phyloP scores from a whole-genome alignment of 257 asterid genomes.

The Fraxinus quadrangulata region DNA sequence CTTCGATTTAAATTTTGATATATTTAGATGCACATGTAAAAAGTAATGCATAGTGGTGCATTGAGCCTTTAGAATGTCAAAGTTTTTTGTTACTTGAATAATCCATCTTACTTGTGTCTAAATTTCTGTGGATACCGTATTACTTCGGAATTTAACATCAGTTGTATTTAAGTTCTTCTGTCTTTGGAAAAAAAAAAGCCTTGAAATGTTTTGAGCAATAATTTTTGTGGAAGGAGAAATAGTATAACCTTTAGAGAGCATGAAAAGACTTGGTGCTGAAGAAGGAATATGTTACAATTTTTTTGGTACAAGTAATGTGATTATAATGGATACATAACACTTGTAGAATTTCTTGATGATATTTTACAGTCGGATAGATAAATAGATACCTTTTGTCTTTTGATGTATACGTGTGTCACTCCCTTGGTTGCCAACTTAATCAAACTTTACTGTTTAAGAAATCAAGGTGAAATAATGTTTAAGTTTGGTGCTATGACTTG shows the following conservation, averaged over 20 bases:
- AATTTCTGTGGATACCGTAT: not conserved
- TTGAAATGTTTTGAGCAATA: too few species aligned
- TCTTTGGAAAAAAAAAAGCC: too few species aligned
- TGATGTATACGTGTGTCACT: not conserved
- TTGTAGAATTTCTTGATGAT: not conserved
- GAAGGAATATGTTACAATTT: not conserved
- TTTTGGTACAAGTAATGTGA: not conserved
- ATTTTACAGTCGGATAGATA: too few species aligned
- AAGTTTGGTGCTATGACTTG: not conserved
- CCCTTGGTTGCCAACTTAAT: not conserved
- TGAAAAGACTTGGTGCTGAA: not conserved
- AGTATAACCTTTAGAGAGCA: not conserved
- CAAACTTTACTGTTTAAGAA: not conserved
- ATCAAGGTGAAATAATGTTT: not conserved
- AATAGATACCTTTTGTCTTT: too few species aligned
- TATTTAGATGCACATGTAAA: not conserved
- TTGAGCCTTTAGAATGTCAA: not conserved
- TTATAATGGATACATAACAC: not conserved
- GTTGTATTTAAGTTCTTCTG: too few species aligned
- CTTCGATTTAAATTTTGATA: not conserved
- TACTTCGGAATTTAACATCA: not conserved
- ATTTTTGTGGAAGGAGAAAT: not conserved
- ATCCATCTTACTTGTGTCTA: slow-evolving; percentile 2
- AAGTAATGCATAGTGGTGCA: not conserved
- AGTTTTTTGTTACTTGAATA: not conserved